Evolutionary conservation across 1,284 basidiomycete species (phyloP).

Genomic region (Taiwanofungus camphoratus): DNA sequence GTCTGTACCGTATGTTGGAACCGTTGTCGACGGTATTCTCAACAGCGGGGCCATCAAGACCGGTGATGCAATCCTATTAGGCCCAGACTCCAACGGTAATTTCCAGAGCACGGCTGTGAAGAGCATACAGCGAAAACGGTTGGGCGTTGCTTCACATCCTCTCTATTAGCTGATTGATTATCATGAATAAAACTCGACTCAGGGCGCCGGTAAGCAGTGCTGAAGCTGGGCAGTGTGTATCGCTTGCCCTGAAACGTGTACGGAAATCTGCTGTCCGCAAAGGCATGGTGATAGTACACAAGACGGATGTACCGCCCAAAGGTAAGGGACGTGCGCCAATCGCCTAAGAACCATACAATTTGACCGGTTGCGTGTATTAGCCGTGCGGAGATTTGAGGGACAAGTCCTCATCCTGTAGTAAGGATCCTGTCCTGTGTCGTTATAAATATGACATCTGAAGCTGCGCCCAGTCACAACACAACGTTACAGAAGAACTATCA

Average conservation of each 20-base stretch:
- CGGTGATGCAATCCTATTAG: conserved; percentile 82
- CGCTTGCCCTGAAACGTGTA: conserved; percentile 89
- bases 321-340: conserved; percentile 33
- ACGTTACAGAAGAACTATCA: conserved; percentile 90
- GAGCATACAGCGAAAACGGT: conserved; percentile 93
- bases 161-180: neutral
- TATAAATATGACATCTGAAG: conserved; percentile 2
- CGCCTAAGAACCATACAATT: neutral
- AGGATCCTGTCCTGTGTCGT: conserved; percentile 17
- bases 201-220: conserved; percentile 81
- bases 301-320: conserved; percentile 75
- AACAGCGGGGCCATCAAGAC: conserved; percentile 71
- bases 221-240: conserved; percentile 94
- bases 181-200: conserved; percentile 2
- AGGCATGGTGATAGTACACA: conserved; percentile 89
- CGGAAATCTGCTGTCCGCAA: conserved; percentile 82
- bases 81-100: conserved; percentile 91
- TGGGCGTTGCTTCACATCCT: conserved; percentile 1
- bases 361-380: conserved; percentile 31
- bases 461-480: conserved; percentile 71
- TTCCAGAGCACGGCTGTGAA: conserved; percentile 81
- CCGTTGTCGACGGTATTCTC: conserved; percentile 90
- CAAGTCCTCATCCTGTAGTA: conserved; percentile 82
- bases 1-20: conserved; percentile 93
- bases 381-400: conserved; percentile 75